Conservation (phyloP, 2,329 filamentous ascomycete species). For the Cryphonectria naterciae region DNA sequence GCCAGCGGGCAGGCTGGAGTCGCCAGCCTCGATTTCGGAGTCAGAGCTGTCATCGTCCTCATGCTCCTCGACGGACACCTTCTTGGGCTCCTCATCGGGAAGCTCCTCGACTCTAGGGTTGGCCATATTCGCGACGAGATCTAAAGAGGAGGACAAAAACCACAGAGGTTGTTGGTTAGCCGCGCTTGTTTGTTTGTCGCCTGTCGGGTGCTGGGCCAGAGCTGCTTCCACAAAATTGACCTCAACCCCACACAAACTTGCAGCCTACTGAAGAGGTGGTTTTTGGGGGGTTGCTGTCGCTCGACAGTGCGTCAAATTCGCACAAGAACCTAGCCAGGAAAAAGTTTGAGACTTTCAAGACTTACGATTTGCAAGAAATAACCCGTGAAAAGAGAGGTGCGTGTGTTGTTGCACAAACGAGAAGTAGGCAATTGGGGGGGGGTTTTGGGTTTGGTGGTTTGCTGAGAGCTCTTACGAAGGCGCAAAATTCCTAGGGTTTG, state of each 20-base stretch:
- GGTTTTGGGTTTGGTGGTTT: conserved; percentile 18
- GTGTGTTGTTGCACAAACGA: conserved; percentile 19
- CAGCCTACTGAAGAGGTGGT: conserved; percentile 12
- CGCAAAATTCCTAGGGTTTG: conserved; percentile 45
- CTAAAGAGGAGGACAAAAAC: conserved; percentile 32
- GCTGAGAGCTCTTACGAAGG: conserved; percentile 25
- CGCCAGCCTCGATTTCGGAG: conserved; percentile 74
- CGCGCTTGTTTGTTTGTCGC: conserved; percentile 15
- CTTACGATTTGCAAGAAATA: conserved; percentile 25
- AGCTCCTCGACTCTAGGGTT: conserved; percentile 98
- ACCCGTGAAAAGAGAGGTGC: conserved; percentile 14
- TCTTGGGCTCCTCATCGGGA: conserved; percentile 89
- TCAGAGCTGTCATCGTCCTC: conserved; percentile 73
- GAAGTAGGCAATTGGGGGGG: conserved; percentile 20
- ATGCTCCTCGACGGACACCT: conserved; percentile 76
- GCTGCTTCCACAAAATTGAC: conserved; percentile 29
- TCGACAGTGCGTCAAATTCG: not conserved
- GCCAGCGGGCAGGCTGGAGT: conserved; percentile 71
- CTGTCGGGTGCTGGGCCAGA: conserved; percentile 3
- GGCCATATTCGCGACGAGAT: conserved; percentile 69
- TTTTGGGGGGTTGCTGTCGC: conserved; percentile 13
- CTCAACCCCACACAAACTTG: conserved; percentile 27
- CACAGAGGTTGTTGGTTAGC: conserved; percentile 37
- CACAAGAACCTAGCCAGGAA: not conserved
- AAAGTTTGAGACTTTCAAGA: conserved; percentile 4